Conservation (phyloP, 2,329 filamentous ascomycete genomes). For the Pseudogymnoascus verrucosus region DNA sequence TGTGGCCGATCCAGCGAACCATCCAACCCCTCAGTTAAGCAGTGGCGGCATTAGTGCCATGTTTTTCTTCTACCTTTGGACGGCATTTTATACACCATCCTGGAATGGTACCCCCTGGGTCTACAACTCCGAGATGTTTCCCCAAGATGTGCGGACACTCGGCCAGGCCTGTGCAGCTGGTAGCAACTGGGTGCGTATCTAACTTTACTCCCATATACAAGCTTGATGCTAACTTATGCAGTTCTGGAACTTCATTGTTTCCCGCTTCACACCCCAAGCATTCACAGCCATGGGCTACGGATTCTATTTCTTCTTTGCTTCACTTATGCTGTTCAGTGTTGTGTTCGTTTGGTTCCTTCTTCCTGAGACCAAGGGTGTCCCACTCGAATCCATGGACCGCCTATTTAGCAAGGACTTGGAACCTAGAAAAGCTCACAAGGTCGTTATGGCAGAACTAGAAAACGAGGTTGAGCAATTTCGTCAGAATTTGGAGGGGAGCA, state of each 20-base stretch:
- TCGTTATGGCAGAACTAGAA: slow-evolving; percentile 21
- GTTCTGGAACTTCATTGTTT: slow-evolving; percentile 57
- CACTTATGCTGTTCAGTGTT: slow-evolving; percentile 49
- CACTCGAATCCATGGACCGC: slow-evolving; percentile 56
- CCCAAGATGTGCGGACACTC: slow-evolving; percentile 58
- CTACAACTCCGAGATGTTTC: slow-evolving; percentile 68
- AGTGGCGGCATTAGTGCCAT: slow-evolving; percentile 51
- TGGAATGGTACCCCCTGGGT: slow-evolving; percentile 75
- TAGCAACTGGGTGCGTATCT: slow-evolving; percentile 56
- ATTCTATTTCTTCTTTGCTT: slow-evolving; percentile 62
- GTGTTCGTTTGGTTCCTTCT: slow-evolving; percentile 55
- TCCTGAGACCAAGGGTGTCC: slow-evolving; percentile 59
- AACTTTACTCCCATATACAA: neutral
- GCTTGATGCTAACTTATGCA: neutral
- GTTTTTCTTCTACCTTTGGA: slow-evolving; percentile 70
- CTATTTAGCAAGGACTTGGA: slow-evolving; percentile 39
- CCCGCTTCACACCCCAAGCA: slow-evolving; percentile 61
- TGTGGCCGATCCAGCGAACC: slow-evolving; percentile 34
- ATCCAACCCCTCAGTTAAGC: slow-evolving; percentile 29
- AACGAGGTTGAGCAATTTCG: slow-evolving; percentile 22
- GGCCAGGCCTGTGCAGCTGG: slow-evolving; percentile 65
- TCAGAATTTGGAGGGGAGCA: slow-evolving; percentile 18
- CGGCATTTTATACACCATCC: slow-evolving; percentile 60
- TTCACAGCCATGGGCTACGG: slow-evolving; percentile 51
- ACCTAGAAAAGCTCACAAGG: slow-evolving; percentile 19